Evolutionary conservation across 441 rosid species (phyloP), one percentile per base, ranked within the genome.

Genomic region (Theobroma grandiflorum): DNA sequence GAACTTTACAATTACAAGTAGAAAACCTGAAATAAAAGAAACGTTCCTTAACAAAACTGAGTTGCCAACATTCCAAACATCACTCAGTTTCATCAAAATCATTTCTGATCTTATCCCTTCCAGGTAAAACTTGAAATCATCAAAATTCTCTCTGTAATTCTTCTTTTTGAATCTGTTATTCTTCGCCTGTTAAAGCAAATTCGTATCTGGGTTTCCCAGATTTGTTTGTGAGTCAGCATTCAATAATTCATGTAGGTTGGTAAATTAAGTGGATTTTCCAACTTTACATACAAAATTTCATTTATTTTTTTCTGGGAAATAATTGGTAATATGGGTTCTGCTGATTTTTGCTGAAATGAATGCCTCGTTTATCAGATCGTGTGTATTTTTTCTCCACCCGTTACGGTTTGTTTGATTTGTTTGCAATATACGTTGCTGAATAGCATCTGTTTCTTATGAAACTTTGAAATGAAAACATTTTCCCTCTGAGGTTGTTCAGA

Each of bases 251-350:
- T 70, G 61, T 72, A 42, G 59, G 12, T 49, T 70, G 8, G 49
- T 33, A 22, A 26, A 31, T 20, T 8, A 33, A 33, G 50, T 11
- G 55, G 63, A 72, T 33, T 72, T 35, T 69, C 38, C 9, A 12
- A 12, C 26, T 45, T 69, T 45, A 45, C 53, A 2, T 43, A 68
- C 72, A 12, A 43, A 45, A 0, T 43, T 68, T 68, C 18, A 2
- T 43, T 43, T 20, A 22, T 45, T 69, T 45, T n/a, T 14, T 70
- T 72, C 63, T 35, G 75, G 62, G 63, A 72, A 72, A 52, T 16
- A 6, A 4, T 53, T 52, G 47, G 62, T 33, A 16, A 4, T 50
- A 52, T 33, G 62, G 75, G 33, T 33, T 72, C 6, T 53, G 47
- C 52, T 72, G 18, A n/a, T 72, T 72, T 71, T 37, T 35, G 63